Conservation (phyloP, 139 green algal species). For the Deuterostichococcus epilithicus region DNA sequence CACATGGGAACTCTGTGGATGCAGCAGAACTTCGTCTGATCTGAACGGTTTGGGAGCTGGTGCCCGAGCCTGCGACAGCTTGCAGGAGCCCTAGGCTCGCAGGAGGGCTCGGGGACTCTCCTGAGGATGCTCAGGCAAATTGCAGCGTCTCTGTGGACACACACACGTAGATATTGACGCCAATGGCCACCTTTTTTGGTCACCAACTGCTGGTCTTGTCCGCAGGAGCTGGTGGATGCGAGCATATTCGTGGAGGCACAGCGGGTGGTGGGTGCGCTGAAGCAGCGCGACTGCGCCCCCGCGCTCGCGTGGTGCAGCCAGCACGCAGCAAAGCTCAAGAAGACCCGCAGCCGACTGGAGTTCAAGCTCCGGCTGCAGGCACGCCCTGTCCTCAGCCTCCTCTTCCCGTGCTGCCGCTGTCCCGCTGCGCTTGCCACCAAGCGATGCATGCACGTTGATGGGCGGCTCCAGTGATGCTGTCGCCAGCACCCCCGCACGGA, state of each 20-base stretch:
- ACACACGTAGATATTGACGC: too few relatives aligned
- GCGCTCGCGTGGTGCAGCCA: constrained; percentile 82
- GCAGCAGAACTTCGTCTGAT: too few relatives aligned
- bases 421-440: too few relatives aligned
- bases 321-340: constrained; percentile 63
- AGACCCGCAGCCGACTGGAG: constrained; percentile 77
- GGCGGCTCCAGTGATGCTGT: too few relatives aligned
- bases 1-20: too few relatives aligned
- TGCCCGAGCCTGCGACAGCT: constrained; percentile 4
- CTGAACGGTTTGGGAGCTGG: too few relatives aligned
- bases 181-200: background rate
- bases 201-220: background rate
- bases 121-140: too few relatives aligned
- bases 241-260: constrained; percentile 69
- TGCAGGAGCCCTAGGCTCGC: constrained; percentile 7
- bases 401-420: too few relatives aligned
- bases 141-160: too few relatives aligned
- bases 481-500: background rate
- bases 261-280: constrained; percentile 58
- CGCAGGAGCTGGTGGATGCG: constrained; percentile 63
- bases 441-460: too few relatives aligned
- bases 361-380: constrained; percentile 80
- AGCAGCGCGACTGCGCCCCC: constrained; percentile 47
- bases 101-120: too few relatives aligned
- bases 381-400: background rate